Percentiles rank a stretch among this genome's conserved stretches.
These are phyloP conservation scores for Punica granatum DNA, from an alignment of 345 rosid genomes.

Conservation along the genomic window DNA sequence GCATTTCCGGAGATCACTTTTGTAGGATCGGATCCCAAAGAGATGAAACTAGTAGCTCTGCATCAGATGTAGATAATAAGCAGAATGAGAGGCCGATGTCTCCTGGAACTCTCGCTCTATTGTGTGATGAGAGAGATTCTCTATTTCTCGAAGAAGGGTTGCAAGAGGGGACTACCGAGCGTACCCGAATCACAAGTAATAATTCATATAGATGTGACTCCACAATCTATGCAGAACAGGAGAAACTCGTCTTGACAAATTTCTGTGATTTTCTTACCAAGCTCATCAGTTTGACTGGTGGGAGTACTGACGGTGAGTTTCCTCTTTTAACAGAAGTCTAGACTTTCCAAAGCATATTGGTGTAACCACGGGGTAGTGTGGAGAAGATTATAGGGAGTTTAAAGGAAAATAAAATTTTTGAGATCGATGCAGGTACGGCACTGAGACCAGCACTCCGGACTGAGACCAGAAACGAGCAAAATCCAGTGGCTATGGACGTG, in stretches of 20 bases:
- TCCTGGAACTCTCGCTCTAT: slow-evolving; percentile 19
- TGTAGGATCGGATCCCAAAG: not conserved
- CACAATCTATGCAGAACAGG: slow-evolving; percentile 44
- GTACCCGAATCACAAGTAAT: slow-evolving; percentile 12
- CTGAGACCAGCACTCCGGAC: slow-evolving; percentile 12
- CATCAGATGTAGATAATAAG: slow-evolving; percentile 4
- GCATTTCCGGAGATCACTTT: not conserved
- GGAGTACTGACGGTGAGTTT: slow-evolving; percentile 41
- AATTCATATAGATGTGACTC: slow-evolving; percentile 14
- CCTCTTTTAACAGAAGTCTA: not conserved
- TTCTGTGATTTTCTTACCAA: slow-evolving; percentile 48
- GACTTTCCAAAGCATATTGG: not conserved
- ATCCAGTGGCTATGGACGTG: slow-evolving; percentile 9
- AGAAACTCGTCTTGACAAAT: slow-evolving; percentile 38
- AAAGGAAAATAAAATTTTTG: not conserved
- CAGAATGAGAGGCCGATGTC: slow-evolving; percentile 16
- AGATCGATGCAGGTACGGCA: slow-evolving; percentile 25
- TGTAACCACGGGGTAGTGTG: not conserved
- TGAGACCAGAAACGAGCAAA: slow-evolving; percentile 17
- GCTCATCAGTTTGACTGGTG: slow-evolving; percentile 27
- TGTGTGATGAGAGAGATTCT: slow-evolving; percentile 26
- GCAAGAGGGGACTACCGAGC: slow-evolving; percentile 10
- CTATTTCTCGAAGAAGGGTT: slow-evolving; percentile 15
- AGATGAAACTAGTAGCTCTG: slow-evolving; percentile 3
- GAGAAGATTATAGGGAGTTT: not conserved